Base-by-base conservation (phyloP, 1,139 yeast genomes). In the Candida freyschussii region DNA sequence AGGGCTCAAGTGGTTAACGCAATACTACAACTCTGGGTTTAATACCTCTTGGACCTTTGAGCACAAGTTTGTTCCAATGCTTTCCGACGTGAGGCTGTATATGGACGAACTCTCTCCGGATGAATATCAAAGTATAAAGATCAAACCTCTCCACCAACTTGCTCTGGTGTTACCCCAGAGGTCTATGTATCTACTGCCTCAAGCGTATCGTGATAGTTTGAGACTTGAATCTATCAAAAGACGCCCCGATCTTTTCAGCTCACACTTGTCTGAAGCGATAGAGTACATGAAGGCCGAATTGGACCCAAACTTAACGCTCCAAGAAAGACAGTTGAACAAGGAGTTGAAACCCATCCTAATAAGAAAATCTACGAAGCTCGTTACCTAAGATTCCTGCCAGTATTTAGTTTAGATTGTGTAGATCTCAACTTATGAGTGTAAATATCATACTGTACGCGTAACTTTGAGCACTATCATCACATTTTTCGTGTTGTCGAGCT, bases 1-100 rank as follows among this genome's bases (percentile, higher is more conserved):
- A 6, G 40, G 44, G 3, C 29, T 48, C 13, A 30, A 33, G 15
- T 43, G 50, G 44, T 26, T 45, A 1, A 8, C 30, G 7, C 28
- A 32, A 13, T 48, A 48, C 20, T 48, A 46, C 21, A 4, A 26
- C 4, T 25, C 21, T 14, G 37, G 29, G 12, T n/a, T 12, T 17
- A 6, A n/a, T 10, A n/a, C 17, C 5, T 13, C 23, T 4, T 47
- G 41, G 36, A 9, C 16, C 1, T 43, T 32, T 21, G 14, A 18
- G 0, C 28, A 36, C 20, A 26, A 19, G 1, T 24, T 13, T 18
- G 33, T 33, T 1, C 50, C 50, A 7, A 22, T 26, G 13, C 11
- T 46, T 6, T 21, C 40, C 3, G 48, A 46, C 26, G 19, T 38
- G 17, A 10, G 16, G 4, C 6, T 12, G 7, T 23, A 32, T 12